A percentile compares a stretch with the other conserved stretches of the same genome.
Conservation (phyloP, 441 rosid species). For the Mallotus repandus region DNA sequence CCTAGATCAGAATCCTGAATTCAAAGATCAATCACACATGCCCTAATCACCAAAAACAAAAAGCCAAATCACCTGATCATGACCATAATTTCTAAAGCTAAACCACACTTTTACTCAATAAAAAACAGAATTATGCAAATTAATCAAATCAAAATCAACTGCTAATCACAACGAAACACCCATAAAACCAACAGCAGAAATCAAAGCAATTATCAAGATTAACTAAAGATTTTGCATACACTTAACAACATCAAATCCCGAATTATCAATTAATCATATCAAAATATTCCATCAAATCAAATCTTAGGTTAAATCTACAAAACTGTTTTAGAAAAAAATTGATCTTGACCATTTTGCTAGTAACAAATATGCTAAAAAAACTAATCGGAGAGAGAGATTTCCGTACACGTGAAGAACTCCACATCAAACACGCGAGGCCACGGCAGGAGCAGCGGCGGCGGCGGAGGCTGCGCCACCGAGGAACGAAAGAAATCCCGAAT, state of each 20-base stretch:
- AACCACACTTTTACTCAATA: no score
- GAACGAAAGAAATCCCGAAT: slow-evolving; percentile 57
- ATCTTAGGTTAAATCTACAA: slow-evolving; percentile 21
- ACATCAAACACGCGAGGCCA: slow-evolving; percentile 43
- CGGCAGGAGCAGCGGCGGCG: slow-evolving; percentile 55
- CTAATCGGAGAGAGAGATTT: no score
- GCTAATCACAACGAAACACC: neutral
- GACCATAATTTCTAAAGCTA: no score
- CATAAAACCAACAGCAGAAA: neutral
- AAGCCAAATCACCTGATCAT: no score
- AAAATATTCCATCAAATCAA: slow-evolving; percentile 1
- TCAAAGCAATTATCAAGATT: neutral
- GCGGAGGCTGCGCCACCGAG: slow-evolving; percentile 56
- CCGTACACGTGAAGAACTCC: no score
- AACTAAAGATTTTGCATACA: neutral
- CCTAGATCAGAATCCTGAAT: no score
- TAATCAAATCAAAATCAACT: neutral
- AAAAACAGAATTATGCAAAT: no score
- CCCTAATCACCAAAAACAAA: no score
- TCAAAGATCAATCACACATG: no score
- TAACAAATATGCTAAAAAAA: neutral
- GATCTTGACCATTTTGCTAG: neutral
- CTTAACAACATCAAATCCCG: neutral
- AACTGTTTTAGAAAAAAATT: neutral
- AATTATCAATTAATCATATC: slow-evolving; percentile 6